These are phyloP conservation scores for Tolypocladium inflatum DNA, from an alignment of 2,329 filamentous ascomycete species.

Conservation along the genomic window DNA sequence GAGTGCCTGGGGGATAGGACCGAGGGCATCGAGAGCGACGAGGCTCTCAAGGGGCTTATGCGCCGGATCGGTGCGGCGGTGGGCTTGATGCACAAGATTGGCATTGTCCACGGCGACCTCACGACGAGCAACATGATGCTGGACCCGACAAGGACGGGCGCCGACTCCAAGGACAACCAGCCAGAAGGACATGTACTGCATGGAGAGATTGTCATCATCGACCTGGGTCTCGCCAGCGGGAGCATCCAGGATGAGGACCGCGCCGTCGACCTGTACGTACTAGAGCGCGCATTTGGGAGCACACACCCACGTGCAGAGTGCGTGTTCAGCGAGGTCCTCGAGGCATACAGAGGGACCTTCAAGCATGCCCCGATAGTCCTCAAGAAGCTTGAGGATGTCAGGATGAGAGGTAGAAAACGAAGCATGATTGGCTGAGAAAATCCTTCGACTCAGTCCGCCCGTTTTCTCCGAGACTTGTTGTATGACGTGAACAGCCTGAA, in stretches of 20 bases:
- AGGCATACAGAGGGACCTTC: conserved; percentile 63
- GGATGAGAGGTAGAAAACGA: conserved; percentile 88
- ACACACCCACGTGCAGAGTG: conserved; percentile 82
- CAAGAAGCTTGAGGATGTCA: conserved; percentile 80
- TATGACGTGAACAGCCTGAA: not conserved
- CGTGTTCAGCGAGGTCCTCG: conserved; percentile 64
- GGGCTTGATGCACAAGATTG: conserved; percentile 69
- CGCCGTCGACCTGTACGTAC: conserved; percentile 90
- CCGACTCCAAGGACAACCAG: conserved; percentile 10
- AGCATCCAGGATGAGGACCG: conserved; percentile 81
- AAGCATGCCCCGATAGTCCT: conserved; percentile 68
- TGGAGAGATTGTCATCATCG: conserved; percentile 82
- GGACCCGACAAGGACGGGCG: conserved; percentile 20
- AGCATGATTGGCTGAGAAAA: conserved; percentile 76
- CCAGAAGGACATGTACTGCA: conserved; percentile 28
- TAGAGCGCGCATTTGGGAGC: conserved; percentile 89
- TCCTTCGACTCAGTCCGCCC: not conserved
- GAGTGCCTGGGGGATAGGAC: conserved; percentile 48
- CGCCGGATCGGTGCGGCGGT: conserved; percentile 60
- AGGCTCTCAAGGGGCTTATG: conserved; percentile 53
- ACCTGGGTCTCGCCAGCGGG: conserved; percentile 84
- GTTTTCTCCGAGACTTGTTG: not conserved
- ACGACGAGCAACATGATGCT: conserved; percentile 98
- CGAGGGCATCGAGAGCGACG: conserved; percentile 30
- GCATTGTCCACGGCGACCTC: conserved; percentile 87